A percentile compares a stretch with the other conserved stretches of the same genome.
Evolutionary conservation across 306 rosid genomes (phyloP).

Genomic region (Sindora glabra): DNA sequence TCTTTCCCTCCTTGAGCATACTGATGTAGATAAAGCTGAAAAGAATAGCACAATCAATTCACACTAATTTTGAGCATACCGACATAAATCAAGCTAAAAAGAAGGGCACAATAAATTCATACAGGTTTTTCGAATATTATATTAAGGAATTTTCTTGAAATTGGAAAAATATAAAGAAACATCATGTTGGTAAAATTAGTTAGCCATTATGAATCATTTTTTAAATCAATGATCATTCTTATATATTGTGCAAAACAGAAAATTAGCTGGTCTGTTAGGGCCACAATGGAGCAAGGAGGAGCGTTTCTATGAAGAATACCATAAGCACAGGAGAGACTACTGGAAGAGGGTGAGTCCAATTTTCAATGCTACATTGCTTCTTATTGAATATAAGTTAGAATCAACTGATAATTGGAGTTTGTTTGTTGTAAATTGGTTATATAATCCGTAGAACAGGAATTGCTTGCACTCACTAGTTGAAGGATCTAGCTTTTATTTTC

Average conservation of each 20-base stretch:
- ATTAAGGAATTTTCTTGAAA: not conserved
- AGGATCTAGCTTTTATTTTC: constrained; percentile 12
- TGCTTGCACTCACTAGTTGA: too few species aligned
- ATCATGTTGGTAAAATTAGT: constrained; percentile 13
- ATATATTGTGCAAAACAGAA: constrained; percentile 67
- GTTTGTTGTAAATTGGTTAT: too few species aligned
- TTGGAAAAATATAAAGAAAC: not conserved
- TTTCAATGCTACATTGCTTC: constrained; percentile 7
- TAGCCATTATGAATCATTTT: constrained; percentile 6
- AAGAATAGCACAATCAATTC: too few species aligned
- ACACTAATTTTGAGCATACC: too few species aligned
- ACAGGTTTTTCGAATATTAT: not conserved
- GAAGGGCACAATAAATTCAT: constrained; percentile 3
- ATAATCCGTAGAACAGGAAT: too few species aligned
- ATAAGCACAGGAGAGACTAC: constrained; percentile 78
- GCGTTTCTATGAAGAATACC: constrained; percentile 76
- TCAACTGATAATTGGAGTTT: too few species aligned
- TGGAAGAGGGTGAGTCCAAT: constrained; percentile 80
- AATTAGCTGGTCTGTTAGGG: constrained; percentile 85
- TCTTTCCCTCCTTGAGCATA: constrained; percentile 5
- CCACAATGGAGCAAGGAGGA: constrained; percentile 84
- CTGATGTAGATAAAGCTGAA: too few species aligned
- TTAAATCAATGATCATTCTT: constrained; percentile 5
- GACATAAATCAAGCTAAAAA: not conserved
- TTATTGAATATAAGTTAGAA: constrained; percentile 6